Evolutionary conservation across 2,329 filamentous ascomycete species (phyloP), one percentile per base, ranked within the genome.

Genomic region (Pseudofabraea citricarpa): DNA sequence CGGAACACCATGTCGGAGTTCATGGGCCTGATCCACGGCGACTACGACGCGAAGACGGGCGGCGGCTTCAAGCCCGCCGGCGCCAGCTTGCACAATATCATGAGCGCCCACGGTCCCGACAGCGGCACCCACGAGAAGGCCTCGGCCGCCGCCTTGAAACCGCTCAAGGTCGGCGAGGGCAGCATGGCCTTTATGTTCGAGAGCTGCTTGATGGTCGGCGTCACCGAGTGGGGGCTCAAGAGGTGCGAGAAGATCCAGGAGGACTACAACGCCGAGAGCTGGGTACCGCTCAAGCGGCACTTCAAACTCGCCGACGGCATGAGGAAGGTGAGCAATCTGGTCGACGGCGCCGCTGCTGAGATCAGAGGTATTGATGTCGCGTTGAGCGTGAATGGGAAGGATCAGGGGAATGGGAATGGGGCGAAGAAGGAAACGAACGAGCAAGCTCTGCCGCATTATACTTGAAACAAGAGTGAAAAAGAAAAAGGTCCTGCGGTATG

Each of bases 211-310:
- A 85, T 86, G 81, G 75, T 86, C 20, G 83, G 83, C 3, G 82
- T 86, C 19, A 85, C 83, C 2, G 81, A 85, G 50, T 87, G 83
- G 83, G 83, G 81, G 1, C 61, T 87, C 49, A 83, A 79, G 62
- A 77, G 73, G 42, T 86, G 82, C 59, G 66, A 73, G 56, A 87
- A 86, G 64, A 76, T 86, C 31, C 83, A 87, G 60, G 70, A 76
- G 46, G 74, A 75, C 48, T 87, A 87, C 56, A 85, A 85, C 61
- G 74, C 74, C 16, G 79, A 86, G 64, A 83, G 79, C 57, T 87
- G 83, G 83, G 73, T 62, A 35, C 71, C 72, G 3, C 55, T 78
- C 53, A 70, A 73, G 59, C 58, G 68, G 21, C 67, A 75, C 56
- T 79, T 77, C 24, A 54, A 52, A 43, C 31, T 57, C 20, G 51